A percentile compares a stretch with the other conserved stretches of the same genome.
These are phyloP conservation scores for Wickerhamomyces sp. DNA, from an alignment of 1,139 yeast genomes.

Conservation along the genomic window DNA sequence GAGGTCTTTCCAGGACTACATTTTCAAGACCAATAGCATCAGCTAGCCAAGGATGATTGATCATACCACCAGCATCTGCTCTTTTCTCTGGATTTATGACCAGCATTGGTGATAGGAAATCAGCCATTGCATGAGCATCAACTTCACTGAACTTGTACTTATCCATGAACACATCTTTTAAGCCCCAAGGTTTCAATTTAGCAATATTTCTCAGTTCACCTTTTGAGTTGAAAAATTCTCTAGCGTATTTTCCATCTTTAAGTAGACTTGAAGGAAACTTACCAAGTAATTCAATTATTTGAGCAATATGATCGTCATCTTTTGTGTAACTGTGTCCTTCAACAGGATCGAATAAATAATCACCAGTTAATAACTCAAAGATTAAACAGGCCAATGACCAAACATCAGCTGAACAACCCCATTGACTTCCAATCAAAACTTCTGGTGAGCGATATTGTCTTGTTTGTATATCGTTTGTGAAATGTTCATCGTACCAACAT, in stretches of 20 bases:
- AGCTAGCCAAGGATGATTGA: conserved; percentile 66
- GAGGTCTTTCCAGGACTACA: conserved; percentile 41
- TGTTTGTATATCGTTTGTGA: conserved; percentile 70
- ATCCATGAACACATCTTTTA: conserved; percentile 53
- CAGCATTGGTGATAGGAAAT: conserved; percentile 64
- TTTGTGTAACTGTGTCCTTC: conserved; percentile 46
- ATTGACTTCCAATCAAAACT: conserved; percentile 49
- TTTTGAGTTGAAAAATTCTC: conserved; percentile 48
- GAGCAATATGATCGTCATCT: conserved; percentile 75
- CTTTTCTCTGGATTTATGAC: conserved; percentile 59
- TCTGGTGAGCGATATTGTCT: conserved; percentile 76
- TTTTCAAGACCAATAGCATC: conserved; percentile 59
- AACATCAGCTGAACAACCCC: conserved; percentile 75
- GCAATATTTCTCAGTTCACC: conserved; percentile 53
- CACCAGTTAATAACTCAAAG: conserved; percentile 73
- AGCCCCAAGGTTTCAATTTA: conserved; percentile 60
- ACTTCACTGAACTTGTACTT: conserved; percentile 49
- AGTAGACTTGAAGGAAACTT: conserved; percentile 47
- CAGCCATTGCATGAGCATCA: conserved; percentile 52
- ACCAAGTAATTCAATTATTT: conserved; percentile 63
- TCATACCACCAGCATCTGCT: conserved; percentile 75
- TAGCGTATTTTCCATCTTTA: conserved; percentile 45
- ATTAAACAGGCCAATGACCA: conserved; percentile 73
- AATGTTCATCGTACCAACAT: conserved; percentile 61
- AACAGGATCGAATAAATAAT: conserved; percentile 64